Evolutionary conservation across 441 rosid genomes (phyloP), one percentile per base, ranked within the genome.

Genomic region (Breynia disticha): DNA sequence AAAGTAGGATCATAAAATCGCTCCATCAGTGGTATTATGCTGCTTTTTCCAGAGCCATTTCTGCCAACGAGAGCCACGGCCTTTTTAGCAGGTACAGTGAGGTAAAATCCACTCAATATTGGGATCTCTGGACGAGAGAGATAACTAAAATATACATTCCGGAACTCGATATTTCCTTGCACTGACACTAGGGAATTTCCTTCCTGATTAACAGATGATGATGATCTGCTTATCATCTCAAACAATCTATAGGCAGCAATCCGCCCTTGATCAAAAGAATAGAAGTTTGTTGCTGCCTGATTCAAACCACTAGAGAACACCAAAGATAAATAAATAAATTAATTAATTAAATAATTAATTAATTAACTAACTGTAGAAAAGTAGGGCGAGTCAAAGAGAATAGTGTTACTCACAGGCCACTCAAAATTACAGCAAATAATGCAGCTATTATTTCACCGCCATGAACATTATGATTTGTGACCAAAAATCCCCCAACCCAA

Each of bases 1-100:
- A 93, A 73, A 47, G 97, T 93, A 60, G 99, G 99, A 77, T 89
- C 99, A 76, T 93, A 93, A 75, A 93, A 93, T 67, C 96, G 84
- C 66, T 93, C 96, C 97, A 93, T 89, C 24, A 93, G 83, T 24
- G 99, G 97, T 62, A 93, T 89, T 56, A 89, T 89, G 65, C 97
- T 93, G 76, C 97, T 89, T 69, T 93, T 93, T 57, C 99, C 99
- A 57, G 99, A 93, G 46, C 99, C 99, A 77, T 86, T 93, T 81
- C 99, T 76, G 52, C 99, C 99, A 59, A 93, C 97, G 76, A 93
- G 99, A 53, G 97, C 97, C 59, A 93, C 89, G 5, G 97, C 77
- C 65, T 93, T 93, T 72, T 89, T 89, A 57, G 99, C 87, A 62
- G 99, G 97, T 44, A 93, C 95, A 37, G 95, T 93, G 50, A 89